Conservation (phyloP, 2,329 filamentous ascomycete genomes). For the Colletotrichum tanaceti region DNA sequence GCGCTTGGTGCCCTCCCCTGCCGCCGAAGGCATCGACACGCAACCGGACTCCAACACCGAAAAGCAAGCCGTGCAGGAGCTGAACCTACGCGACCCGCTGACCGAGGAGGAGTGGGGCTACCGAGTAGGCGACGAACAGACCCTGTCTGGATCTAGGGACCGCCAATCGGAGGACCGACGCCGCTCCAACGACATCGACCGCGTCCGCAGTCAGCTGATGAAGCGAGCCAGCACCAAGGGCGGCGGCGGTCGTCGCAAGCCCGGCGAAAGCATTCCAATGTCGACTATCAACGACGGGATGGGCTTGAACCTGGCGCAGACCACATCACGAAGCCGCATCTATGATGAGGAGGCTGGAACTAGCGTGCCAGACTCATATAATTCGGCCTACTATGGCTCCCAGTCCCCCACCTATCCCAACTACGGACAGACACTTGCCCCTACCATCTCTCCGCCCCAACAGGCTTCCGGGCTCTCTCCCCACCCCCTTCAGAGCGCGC, state of each 20-base stretch:
- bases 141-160: conserved; percentile 47
- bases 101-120: conserved; percentile 54
- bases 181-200: conserved; percentile 54
- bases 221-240: conserved; percentile 58
- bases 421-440: conserved; percentile 34
- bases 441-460: conserved; percentile 23
- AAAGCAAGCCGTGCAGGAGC: conserved; percentile 56
- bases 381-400: conserved; percentile 46
- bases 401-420: conserved; percentile 34
- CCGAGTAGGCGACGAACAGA: conserved; percentile 51
- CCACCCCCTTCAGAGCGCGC: conserved; percentile 37
- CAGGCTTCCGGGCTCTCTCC: conserved; percentile 3
- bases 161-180: conserved; percentile 49
- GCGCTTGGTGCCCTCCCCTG: conserved; percentile 69
- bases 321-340: conserved; percentile 48
- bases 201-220: conserved; percentile 51
- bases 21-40: conserved; percentile 42
- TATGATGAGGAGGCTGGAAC: conserved; percentile 60
- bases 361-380: conserved; percentile 45
- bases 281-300: conserved; percentile 46
- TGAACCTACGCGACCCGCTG: conserved; percentile 56
- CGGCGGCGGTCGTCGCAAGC: conserved; percentile 62
- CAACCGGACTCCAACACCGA: conserved; percentile 50
- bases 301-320: conserved; percentile 45
- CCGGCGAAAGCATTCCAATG: conserved; percentile 58